A percentile compares a stretch with the other conserved stretches of the same genome.
Conservation (phyloP, 2,329 filamentous ascomycete genomes). For the Fusarium caatingaense region DNA sequence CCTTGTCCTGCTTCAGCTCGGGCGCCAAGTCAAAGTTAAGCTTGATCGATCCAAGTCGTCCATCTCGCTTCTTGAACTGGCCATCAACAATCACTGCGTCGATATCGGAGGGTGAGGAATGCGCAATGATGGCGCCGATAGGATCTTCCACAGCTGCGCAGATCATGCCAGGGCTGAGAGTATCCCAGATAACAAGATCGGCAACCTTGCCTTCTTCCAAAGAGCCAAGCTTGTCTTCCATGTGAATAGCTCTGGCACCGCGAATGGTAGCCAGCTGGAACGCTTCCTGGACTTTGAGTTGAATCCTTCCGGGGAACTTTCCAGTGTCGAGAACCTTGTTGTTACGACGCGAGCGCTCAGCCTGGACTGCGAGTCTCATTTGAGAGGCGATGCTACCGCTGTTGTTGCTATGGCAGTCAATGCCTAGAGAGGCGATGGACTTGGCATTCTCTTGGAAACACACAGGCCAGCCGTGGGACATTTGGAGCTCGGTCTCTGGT, state of each 20-base stretch:
- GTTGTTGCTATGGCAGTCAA: constrained; percentile 17
- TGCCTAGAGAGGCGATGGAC: neutral
- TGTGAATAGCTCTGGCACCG: constrained; percentile 3
- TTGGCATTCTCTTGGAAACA: constrained; percentile 18
- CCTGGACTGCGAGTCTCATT: constrained; percentile 10
- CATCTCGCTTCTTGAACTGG: constrained; percentile 9
- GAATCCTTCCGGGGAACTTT: neutral
- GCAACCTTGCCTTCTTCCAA: constrained; percentile 12
- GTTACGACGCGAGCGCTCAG: constrained; percentile 11
- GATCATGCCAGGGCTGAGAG: constrained; percentile 5
- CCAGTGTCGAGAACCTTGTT: neutral
- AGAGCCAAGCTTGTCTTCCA: neutral
- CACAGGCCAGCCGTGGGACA: constrained; percentile 16
- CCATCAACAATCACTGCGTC: constrained; percentile 15
- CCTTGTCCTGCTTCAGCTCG: neutral
- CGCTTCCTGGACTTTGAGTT: neutral
- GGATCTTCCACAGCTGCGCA: constrained; percentile 11
- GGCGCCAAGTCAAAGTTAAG: neutral
- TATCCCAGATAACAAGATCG: constrained; percentile 12
- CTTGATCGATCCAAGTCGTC: neutral
- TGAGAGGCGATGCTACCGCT: constrained; percentile 1
- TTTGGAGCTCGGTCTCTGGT: constrained; percentile 13
- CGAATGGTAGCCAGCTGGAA: constrained; percentile 13
- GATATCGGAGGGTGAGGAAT: neutral
- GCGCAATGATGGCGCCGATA: constrained; percentile 5